Base-by-base conservation (phyloP, 305 asterid genomes). In the Petunia hybrid region DNA sequence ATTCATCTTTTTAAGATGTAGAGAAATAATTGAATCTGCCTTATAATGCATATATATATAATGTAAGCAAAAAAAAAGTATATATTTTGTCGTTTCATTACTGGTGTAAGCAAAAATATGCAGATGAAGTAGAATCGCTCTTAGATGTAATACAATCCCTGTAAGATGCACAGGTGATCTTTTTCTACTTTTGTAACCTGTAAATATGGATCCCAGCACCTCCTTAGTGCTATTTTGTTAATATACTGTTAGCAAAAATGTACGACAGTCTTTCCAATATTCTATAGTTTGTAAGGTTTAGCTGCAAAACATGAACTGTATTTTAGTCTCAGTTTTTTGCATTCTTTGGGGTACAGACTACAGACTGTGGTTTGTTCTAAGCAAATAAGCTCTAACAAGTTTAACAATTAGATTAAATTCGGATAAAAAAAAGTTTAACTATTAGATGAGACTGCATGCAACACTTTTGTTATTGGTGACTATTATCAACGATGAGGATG, bases 21-120 rank as follows among this genome's bases (percentile, higher is more conserved):
- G 36, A 51, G 61, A 13, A 73, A 73, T 62, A 74, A 74, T 43
- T 74, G 46, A 56, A 48, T 74, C 61, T 74, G 51, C 63, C 36
- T 63, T 40, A 51, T 51, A 4, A 36, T 7, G 13, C 48, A 53
- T 38, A 63, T 53, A 46, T 36, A 51, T 73, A 56, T 73, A 56
- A 22, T 22, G 31, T 22, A 22, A 22, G 31, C 31, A 22, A 22
- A 22, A 22, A 22, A 22, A 22, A 22, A 22, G 31, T 22, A 22
- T 22, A 22, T 22, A 22, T 22, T 22, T 22, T 22, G 31, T 22
- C 31, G 1, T 22, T 22, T 22, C 31, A 22, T 22, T 22, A 22
- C 31, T 22, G 31, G 31, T 22, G 31, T 22, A 22, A 22, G 31
- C 31, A 22, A 22, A 22, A 22, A 22, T 22, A 22, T 22, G 31